These are phyloP conservation scores for Phytophthora brassicae DNA, from an alignment of 352 stramenopile genomes.

Conservation along the genomic window DNA sequence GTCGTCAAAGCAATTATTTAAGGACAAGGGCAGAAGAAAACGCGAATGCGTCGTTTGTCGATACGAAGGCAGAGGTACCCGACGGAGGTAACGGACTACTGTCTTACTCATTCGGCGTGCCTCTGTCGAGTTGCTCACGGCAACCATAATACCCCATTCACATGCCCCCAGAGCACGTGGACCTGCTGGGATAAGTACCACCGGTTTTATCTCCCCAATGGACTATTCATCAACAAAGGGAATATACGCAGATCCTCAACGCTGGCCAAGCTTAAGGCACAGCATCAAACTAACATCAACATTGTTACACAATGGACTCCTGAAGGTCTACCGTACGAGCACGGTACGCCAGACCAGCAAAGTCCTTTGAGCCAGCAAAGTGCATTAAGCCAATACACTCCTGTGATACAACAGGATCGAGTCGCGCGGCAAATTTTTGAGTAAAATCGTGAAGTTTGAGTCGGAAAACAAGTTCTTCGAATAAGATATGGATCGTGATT, in stretches of 20 bases:
- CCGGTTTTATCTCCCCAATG: not conserved
- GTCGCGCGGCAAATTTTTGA: not conserved
- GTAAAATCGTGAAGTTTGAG: not conserved
- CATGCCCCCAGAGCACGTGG: not conserved
- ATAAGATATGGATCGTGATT: not conserved
- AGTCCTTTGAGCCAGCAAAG: not conserved
- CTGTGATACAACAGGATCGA: not conserved
- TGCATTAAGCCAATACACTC: not conserved
- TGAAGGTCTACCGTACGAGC: not conserved
- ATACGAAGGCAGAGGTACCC: not conserved
- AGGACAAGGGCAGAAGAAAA: not conserved
- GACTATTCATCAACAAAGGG: slow-evolving; percentile 6
- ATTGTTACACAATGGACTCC: not conserved
- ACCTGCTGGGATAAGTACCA: slow-evolving; percentile 16
- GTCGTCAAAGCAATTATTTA: not conserved
- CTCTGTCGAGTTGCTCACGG: not conserved
- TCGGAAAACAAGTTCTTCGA: not conserved
- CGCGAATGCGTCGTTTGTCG: not conserved
- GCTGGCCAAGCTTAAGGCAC: not conserved
- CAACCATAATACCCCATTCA: not conserved
- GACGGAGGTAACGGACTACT: slow-evolving; percentile 5
- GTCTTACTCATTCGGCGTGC: not conserved
- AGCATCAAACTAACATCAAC: not conserved
- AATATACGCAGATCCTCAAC: not conserved
- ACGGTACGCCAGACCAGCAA: not conserved